These are phyloP conservation scores for Byssochlamys sp. DNA, from an alignment of 2,329 filamentous ascomycete species.

Conservation along the genomic window DNA sequence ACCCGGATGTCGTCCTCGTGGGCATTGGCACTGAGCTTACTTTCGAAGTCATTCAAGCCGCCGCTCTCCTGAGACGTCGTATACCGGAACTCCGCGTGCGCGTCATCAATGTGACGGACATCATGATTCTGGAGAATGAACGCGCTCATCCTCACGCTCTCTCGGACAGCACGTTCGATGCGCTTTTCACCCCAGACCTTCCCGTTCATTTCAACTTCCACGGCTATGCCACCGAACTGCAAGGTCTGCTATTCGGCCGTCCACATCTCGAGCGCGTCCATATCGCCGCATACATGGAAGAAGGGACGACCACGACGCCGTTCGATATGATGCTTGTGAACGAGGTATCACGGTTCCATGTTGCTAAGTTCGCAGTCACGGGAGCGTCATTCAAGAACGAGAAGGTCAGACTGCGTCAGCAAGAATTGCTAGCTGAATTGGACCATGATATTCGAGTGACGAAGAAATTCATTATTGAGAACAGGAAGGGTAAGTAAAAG, in stretches of 20 bases:
- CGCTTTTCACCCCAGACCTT: conserved; percentile 48
- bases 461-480: conserved; percentile 43
- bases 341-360: conserved; percentile 49
- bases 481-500: conserved; percentile 42
- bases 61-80: conserved; percentile 43
- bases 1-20: conserved; percentile 55
- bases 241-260: conserved; percentile 53
- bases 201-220: conserved; percentile 59
- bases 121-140: conserved; percentile 52
- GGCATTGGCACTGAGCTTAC: conserved; percentile 58
- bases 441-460: conserved; percentile 41
- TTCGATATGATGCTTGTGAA: conserved; percentile 63
- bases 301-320: conserved; percentile 58
- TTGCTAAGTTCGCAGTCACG: conserved; percentile 46
- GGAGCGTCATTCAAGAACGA: conserved; percentile 42
- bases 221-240: conserved; percentile 52
- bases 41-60: conserved; percentile 55
- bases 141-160: conserved; percentile 52
- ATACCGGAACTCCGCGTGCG: conserved; percentile 48
- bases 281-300: conserved; percentile 54
- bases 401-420: conserved; percentile 36
- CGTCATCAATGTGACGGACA: conserved; percentile 56
- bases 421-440: conserved; percentile 41
- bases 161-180: conserved; percentile 41
- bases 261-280: conserved; percentile 43